phyloP scores from a whole-genome alignment of 1,284 basidiomycete species.

The Malassezia slooffiae region DNA sequence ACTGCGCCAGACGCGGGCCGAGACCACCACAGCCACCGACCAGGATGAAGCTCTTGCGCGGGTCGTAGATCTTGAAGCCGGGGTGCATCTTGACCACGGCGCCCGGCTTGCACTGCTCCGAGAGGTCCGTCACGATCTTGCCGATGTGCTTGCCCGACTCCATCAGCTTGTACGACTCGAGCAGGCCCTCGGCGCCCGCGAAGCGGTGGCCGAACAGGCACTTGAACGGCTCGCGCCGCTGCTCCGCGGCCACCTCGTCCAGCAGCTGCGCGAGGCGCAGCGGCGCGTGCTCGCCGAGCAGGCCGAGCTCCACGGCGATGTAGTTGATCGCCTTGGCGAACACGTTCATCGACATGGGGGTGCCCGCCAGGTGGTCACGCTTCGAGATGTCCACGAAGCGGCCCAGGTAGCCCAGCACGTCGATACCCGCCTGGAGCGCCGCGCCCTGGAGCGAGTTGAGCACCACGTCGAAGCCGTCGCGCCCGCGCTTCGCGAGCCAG shows the following conservation, averaged over 20 bases:
- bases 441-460: conserved; percentile 16
- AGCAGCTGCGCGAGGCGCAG: conserved; percentile 10
- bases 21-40: conserved; percentile 22
- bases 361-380: conserved; percentile 17
- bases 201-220: conserved; percentile 13
- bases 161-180: conserved; percentile 17
- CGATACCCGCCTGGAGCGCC: conserved; percentile 14
- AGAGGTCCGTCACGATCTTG: conserved; percentile 16
- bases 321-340: conserved; percentile 20
- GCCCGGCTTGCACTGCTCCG: background rate
- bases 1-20: conserved; percentile 15
- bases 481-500: conserved; percentile 16
- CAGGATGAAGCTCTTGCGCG: conserved; percentile 16
- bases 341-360: conserved; percentile 16
- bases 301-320: conserved; percentile 17
- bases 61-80: conserved; percentile 15
- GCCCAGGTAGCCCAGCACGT: conserved; percentile 13
- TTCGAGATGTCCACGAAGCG: conserved; percentile 18
- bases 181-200: conserved; percentile 11
- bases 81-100: conserved; percentile 2
- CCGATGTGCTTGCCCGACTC: conserved; percentile 18
- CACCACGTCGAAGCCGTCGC: conserved; percentile 15
- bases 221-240: conserved; percentile 11
- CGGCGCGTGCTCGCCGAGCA: conserved; percentile 14
- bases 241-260: conserved; percentile 16